A percentile compares a stretch with the other conserved stretches of the same genome.
phyloP scores from a whole-genome alignment of 2,329 filamentous ascomycete species.

The Fusarium praegraminearum region DNA sequence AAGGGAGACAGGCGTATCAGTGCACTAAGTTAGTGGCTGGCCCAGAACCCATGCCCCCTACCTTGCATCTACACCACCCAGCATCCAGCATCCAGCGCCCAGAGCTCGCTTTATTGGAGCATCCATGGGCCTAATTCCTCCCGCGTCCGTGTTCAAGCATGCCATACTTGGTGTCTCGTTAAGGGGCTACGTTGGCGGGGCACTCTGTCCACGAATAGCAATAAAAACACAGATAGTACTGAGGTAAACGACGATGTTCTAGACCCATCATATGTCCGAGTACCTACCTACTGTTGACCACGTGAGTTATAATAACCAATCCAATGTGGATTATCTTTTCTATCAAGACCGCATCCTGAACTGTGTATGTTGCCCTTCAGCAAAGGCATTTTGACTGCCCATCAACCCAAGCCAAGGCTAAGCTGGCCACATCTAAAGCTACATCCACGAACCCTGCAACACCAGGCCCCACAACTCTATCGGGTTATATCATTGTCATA shows the following conservation, averaged over 20 bases:
- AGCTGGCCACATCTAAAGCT: neutral
- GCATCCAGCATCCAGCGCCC: constrained; percentile 12
- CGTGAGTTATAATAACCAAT: constrained; percentile 18
- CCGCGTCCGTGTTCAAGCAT: constrained; percentile 27
- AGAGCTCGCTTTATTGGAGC: constrained; percentile 15
- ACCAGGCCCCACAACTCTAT: neutral
- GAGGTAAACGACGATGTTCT: constrained; percentile 18
- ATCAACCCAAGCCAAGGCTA: neutral
- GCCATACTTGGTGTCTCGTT: constrained; percentile 14
- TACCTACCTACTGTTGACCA: neutral
- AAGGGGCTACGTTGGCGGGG: constrained; percentile 35
- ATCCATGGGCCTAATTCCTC: constrained; percentile 19
- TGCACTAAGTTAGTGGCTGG: constrained; percentile 20
- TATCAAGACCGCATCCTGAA: neutral
- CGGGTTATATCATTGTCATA: neutral
- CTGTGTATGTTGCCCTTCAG: neutral
- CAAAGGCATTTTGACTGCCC: neutral
- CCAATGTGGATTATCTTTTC: too few species aligned
- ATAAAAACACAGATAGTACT: neutral
- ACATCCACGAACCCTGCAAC: neutral
- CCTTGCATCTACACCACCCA: constrained; percentile 32
- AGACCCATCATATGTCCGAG: constrained; percentile 12
- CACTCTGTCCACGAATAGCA: constrained; percentile 17
- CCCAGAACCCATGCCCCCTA: constrained; percentile 20
- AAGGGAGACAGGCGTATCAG: constrained; percentile 37